Base-by-base conservation (phyloP, 768 basidiomycete genomes). In the Tricholoma sp. region DNA sequence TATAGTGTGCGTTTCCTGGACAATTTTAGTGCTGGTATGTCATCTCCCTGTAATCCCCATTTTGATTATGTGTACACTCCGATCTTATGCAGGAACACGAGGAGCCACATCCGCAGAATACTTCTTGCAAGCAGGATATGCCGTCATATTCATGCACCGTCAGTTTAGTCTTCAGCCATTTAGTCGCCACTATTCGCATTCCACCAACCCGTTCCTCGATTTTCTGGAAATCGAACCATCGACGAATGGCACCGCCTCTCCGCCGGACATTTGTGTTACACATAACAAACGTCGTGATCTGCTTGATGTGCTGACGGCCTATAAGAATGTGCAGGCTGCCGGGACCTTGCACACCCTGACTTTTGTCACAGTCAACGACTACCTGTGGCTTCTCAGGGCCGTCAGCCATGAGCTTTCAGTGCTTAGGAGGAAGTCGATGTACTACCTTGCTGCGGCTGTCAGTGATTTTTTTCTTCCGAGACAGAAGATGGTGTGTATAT, bases 81-180 rank as follows among this genome's bases (percentile, higher is more conserved):
- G 47, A 5, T 32, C n/a, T 52, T 45, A 55, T 20, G 8, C 55
- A 91, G 95, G 96, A 52, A 99, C 97, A 17, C 82, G 97, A 66
- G 97, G 97, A 42, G 92, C 97, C 31, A 94, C 96, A 0, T 98
- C 97, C 17, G 96, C 97, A 2, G 97, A 99, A 72, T 97, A 98
- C 75, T 98, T 99, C 70, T 82, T 98, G 58, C 84, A 88, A 63
- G 86, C 90, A 6, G 90, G 88, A 55, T 98, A 98, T 75, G 94
- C 95, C 24, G 97, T 99, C 70, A 94, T 99, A 62, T 99, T 99
- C 76, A 90, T 99, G 83, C 96, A 99, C 71, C 80, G 96, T 18
- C 94, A 97, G 72, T 96, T 97, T 77, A 98, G 95, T 61, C 82
- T 98, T 42, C 94, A 97, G 65, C 97, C 97, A 0, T 99, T 96